Evolutionary conservation across 192 early-diverging fungal genomes (phyloP).

Genomic region (Coemansia sp.): DNA sequence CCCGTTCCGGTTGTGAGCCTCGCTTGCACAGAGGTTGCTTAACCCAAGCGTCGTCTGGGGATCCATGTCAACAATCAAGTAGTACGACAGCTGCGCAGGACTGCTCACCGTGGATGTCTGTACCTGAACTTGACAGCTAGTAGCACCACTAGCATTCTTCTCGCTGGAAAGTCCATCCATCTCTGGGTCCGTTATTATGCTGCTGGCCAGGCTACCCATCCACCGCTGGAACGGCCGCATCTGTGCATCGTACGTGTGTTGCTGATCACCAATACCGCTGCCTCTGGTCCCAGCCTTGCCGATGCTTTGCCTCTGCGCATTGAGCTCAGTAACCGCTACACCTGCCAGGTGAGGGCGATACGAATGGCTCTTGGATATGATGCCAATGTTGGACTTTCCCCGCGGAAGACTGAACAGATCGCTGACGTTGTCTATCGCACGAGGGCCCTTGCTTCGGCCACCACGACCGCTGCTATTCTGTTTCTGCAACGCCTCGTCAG

Average conservation of each 20-base stretch:
- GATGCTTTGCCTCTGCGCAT: not conserved
- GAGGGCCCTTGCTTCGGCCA: not conserved
- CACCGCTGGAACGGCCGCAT: conserved; percentile 31
- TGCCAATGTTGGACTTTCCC: not conserved
- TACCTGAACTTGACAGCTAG: not conserved
- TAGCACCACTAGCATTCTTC: not conserved
- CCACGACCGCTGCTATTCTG: not conserved
- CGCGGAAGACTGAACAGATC: conserved; percentile 22
- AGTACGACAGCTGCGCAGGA: conserved; percentile 44
- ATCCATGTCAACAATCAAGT: conserved; percentile 52
- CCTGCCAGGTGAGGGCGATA: conserved; percentile 2
- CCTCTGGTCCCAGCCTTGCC: not conserved
- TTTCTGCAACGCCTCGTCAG: not conserved
- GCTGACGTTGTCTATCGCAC: conserved; percentile 35
- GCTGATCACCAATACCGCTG: not conserved
- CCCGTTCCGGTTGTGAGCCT: conserved; percentile 40
- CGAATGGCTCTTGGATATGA: not conserved
- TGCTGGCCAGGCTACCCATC: conserved; percentile 42
- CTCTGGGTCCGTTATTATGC: conserved; percentile 24
- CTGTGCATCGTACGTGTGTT: not conserved
- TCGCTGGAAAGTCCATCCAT: conserved; percentile 21
- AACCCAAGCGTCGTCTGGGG: conserved; percentile 45
- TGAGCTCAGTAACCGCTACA: conserved; percentile 8
- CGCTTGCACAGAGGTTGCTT: conserved; percentile 26
- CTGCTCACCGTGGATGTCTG: not conserved